These are phyloP conservation scores for Wickerhamomyces rabaulensis DNA, from an alignment of 805 yeast species.

Conservation along the genomic window DNA sequence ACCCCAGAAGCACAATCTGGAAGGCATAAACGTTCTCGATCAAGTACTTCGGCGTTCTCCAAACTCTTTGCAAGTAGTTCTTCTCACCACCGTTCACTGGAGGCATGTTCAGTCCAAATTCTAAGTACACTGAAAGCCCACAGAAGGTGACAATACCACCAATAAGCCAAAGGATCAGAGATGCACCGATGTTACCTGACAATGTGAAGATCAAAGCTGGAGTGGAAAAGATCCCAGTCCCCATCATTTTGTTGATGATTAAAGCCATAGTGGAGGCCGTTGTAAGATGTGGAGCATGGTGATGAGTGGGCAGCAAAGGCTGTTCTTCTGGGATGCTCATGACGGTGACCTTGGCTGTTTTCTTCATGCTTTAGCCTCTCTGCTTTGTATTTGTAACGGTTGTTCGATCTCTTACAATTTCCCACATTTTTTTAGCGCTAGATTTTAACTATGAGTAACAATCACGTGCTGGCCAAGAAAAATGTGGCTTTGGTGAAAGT, in stretches of 20 bases:
- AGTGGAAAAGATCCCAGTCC: conserved; percentile 69
- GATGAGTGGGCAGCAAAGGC: conserved; percentile 3
- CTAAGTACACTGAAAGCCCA: conserved; percentile 54
- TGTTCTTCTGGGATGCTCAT: not conserved
- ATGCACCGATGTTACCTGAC: conserved; percentile 55
- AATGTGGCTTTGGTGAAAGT: no score
- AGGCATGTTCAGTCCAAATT: conserved; percentile 61
- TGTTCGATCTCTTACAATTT: no score
- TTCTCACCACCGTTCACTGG: conserved; percentile 68
- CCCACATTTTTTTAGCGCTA: no score
- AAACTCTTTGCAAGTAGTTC: conserved; percentile 58
- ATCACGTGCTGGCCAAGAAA: no score
- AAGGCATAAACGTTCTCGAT: conserved; percentile 46
- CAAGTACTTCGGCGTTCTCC: conserved; percentile 46
- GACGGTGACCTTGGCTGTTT: not conserved
- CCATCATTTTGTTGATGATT: conserved; percentile 64
- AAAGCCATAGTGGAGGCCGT: conserved; percentile 27
- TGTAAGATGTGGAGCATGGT: conserved; percentile 14
- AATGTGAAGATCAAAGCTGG: conserved; percentile 56
- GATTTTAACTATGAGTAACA: no score
- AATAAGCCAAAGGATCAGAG: conserved; percentile 52
- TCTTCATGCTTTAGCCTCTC: no score
- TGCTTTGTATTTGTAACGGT: no score
- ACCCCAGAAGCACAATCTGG: conserved; percentile 51
- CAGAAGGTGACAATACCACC: conserved; percentile 56